Percentiles rank a stretch among this genome's conserved stretches.
Conservation (phyloP, 768 basidiomycete species). For the Calocybe gangraenosa region DNA sequence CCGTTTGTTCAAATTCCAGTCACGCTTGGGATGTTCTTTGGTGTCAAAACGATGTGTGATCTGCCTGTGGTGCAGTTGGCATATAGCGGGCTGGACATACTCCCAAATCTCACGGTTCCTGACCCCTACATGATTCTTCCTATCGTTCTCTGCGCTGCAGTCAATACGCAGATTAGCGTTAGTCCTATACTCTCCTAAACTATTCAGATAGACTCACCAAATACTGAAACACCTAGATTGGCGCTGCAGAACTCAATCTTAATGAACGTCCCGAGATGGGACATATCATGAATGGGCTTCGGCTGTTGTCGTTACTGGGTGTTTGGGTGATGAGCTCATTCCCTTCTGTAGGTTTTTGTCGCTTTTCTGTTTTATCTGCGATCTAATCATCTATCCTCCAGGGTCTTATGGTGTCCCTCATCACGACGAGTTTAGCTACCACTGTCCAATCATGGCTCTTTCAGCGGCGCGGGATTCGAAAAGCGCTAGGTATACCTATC, state of each 20-base stretch:
- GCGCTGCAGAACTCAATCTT: slow-evolving; percentile 55
- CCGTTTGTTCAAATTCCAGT: slow-evolving; percentile 68
- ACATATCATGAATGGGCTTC: slow-evolving; percentile 67
- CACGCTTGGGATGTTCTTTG: slow-evolving; percentile 82
- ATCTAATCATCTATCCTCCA: slow-evolving; percentile 14
- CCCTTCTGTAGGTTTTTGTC: slow-evolving; percentile 54
- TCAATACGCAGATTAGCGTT: slow-evolving; percentile 71
- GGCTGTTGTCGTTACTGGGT: slow-evolving; percentile 48
- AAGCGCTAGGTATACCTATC: slow-evolving; percentile 31
- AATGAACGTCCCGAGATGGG: slow-evolving; percentile 47
- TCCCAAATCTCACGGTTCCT: slow-evolving; percentile 74
- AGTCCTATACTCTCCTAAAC: slow-evolving; percentile 18
- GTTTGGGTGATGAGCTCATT: slow-evolving; percentile 48
- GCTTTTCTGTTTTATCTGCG: neutral
- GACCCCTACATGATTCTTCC: slow-evolving; percentile 81
- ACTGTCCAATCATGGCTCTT: slow-evolving; percentile 47
- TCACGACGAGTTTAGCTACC: slow-evolving; percentile 38
- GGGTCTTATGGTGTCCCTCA: slow-evolving; percentile 39
- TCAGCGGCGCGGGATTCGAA: slow-evolving; percentile 38
- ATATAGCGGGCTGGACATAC: slow-evolving; percentile 67
- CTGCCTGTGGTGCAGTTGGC: slow-evolving; percentile 72
- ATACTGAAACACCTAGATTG: slow-evolving; percentile 24
- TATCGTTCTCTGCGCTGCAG: slow-evolving; percentile 44
- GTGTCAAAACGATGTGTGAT: slow-evolving; percentile 64
- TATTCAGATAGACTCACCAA: neutral